Conservation (phyloP, 2,329 filamentous ascomycete species). For the Aspergillus oerlinghausenensis region DNA sequence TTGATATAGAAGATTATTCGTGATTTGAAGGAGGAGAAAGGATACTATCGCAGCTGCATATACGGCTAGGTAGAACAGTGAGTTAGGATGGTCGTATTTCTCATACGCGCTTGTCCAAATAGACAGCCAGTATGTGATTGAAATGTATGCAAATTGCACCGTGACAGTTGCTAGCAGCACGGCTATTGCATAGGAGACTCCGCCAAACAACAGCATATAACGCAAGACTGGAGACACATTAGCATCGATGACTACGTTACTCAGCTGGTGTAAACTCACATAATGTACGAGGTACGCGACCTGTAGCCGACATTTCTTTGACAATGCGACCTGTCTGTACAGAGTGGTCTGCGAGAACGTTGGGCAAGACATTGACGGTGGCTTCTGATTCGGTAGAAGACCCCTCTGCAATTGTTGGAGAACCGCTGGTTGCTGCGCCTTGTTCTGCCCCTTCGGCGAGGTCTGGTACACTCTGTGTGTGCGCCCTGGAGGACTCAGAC, state of each 20-base stretch:
- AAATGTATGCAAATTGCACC: slow-evolving; percentile 24
- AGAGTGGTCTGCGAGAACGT: slow-evolving; percentile 5
- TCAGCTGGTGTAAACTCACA: slow-evolving; percentile 10
- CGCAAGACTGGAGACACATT: slow-evolving; percentile 13
- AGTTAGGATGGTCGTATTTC: slow-evolving; percentile 12
- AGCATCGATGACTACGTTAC: background rate
- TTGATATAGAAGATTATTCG: slow-evolving; percentile 42
- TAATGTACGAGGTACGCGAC: slow-evolving; percentile 21
- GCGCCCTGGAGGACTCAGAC: background rate
- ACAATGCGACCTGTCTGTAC: slow-evolving; percentile 8
- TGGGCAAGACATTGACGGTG: background rate
- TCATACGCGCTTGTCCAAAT: slow-evolving; percentile 25
- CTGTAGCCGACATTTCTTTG: slow-evolving; percentile 20
- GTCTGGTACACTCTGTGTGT: slow-evolving; percentile 1
- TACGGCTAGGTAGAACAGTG: slow-evolving; percentile 49
- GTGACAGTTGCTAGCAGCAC: slow-evolving; percentile 17
- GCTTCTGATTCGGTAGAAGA: slow-evolving; percentile 6
- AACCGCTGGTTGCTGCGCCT: background rate
- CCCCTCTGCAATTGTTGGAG: background rate
- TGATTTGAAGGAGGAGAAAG: slow-evolving; percentile 19
- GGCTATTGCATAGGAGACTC: slow-evolving; percentile 16
- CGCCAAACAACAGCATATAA: slow-evolving; percentile 25
- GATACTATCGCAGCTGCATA: slow-evolving; percentile 46
- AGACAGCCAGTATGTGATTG: slow-evolving; percentile 27
- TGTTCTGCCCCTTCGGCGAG: slow-evolving; percentile 3